A percentile compares a stretch with the other conserved stretches of the same genome.
Conservation (phyloP, 2,329 filamentous ascomycete genomes). For the Paracoccidioides brasiliensis region DNA sequence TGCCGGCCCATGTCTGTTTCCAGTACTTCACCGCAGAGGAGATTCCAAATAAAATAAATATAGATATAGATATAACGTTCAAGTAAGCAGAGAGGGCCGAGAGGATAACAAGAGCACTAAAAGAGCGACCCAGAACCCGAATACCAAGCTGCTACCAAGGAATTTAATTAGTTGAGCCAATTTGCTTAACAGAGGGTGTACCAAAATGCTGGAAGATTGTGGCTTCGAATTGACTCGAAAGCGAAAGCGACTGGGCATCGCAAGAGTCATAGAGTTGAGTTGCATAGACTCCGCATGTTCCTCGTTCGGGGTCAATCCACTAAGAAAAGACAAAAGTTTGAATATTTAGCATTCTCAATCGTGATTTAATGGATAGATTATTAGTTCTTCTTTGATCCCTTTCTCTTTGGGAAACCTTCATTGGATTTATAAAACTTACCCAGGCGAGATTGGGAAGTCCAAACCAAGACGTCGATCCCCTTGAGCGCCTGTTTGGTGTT, state of each 20-base stretch:
- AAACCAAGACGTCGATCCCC: constrained; percentile 34
- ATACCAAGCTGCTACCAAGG: not conserved
- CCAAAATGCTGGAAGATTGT: not conserved
- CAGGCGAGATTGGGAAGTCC: constrained; percentile 35
- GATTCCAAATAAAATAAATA: too few relatives aligned
- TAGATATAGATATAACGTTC: too few relatives aligned
- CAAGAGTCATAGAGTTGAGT: constrained; percentile 18
- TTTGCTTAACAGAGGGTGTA: not conserved
- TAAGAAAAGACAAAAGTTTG: not conserved
- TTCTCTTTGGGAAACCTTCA: not conserved
- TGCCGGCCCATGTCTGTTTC: too few relatives aligned
- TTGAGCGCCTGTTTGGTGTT: constrained; percentile 33
- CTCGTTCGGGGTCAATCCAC: constrained; percentile 34
- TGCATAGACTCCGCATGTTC: constrained; percentile 32
- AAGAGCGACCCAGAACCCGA: too few relatives aligned
- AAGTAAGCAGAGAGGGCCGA: too few relatives aligned
- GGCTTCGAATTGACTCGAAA: not conserved
- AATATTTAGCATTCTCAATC: not conserved
- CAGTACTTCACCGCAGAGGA: too few relatives aligned
- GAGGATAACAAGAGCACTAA: too few relatives aligned
- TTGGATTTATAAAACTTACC: constrained; percentile 20
- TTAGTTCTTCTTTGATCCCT: not conserved
- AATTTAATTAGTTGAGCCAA: too few relatives aligned
- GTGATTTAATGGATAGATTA: not conserved
- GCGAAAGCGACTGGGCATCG: not conserved